phyloP scores from a whole-genome alignment of 345 rosid species.

The Ricinus communis region DNA sequence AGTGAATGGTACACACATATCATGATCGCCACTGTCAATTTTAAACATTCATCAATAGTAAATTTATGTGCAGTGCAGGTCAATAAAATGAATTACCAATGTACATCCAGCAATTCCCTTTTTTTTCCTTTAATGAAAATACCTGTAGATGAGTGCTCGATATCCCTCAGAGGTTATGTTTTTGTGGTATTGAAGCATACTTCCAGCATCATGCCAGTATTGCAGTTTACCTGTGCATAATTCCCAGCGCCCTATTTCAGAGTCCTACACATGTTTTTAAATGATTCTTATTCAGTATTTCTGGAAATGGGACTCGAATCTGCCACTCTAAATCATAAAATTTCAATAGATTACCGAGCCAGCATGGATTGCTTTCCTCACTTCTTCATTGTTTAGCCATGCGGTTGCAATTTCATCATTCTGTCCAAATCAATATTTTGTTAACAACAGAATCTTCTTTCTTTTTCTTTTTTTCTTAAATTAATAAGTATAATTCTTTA shows the following conservation, averaged over 20 bases:
- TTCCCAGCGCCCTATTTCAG: slow-evolving; percentile 41
- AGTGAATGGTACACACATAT: neutral
- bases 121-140: too few species aligned
- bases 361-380: slow-evolving; percentile 55
- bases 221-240: slow-evolving; percentile 37
- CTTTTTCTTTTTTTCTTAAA: too few species aligned
- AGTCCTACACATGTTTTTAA: slow-evolving; percentile 13
- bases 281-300: too few species aligned
- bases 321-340: neutral
- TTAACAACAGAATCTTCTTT: too few species aligned
- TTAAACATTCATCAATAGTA: too few species aligned
- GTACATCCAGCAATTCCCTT: too few species aligned
- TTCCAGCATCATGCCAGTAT: slow-evolving; percentile 38
- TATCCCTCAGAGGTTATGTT: slow-evolving; percentile 43
- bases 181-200: slow-evolving; percentile 47
- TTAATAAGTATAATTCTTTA: too few species aligned
- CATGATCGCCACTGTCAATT: slow-evolving; percentile 9
- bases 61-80: too few species aligned
- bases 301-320: too few species aligned
- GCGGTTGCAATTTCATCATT: slow-evolving; percentile 42
- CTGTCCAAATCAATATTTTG: slow-evolving; percentile 17
- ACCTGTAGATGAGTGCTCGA: slow-evolving; percentile 61
- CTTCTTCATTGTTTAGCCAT: slow-evolving; percentile 48
- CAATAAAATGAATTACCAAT: too few species aligned
- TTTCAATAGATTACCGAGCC: slow-evolving; percentile 24